These are phyloP conservation scores for Pneumocystis murina DNA, from an alignment of 1,139 yeast genomes.

Conservation along the genomic window DNA sequence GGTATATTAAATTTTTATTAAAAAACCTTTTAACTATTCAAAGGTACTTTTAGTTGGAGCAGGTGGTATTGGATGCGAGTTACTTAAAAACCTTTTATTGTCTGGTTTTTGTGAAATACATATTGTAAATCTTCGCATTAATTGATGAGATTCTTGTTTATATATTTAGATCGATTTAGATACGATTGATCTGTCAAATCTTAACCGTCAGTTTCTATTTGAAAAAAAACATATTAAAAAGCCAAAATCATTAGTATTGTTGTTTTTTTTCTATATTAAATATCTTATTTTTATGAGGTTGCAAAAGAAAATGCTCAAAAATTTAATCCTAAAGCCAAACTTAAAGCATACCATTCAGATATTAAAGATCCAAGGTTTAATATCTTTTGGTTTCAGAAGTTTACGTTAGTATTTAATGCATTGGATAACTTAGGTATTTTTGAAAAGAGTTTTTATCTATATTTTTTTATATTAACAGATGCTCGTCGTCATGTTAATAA, in stretches of 20 bases:
- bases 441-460: background rate
- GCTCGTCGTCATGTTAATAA: constrained; percentile 83
- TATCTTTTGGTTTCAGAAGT: constrained; percentile 65
- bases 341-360: constrained; percentile 74
- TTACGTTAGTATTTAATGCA: constrained; percentile 73
- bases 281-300: constrained; percentile 14
- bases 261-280: background rate
- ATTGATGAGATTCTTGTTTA: background rate
- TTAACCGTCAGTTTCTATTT: constrained; percentile 86
- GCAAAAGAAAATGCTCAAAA: constrained; percentile 68
- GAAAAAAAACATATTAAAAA: constrained; percentile 74
- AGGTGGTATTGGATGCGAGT: constrained; percentile 98
- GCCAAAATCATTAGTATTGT: constrained; percentile 49
- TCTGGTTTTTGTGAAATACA: constrained; percentile 83
- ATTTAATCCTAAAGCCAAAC: constrained; percentile 60
- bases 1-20: background rate
- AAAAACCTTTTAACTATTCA: background rate
- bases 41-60: constrained; percentile 80
- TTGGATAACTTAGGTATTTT: constrained; percentile 52
- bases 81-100: constrained; percentile 68
- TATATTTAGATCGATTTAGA: constrained; percentile 50
- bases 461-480: constrained; percentile 26
- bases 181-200: constrained; percentile 79
- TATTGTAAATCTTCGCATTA: constrained; percentile 29
- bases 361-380: constrained; percentile 63